A percentile compares a stretch with the other conserved stretches of the same genome.
Evolutionary conservation across 257 asterid species (phyloP).

Genomic region (Fraxinus americana): DNA sequence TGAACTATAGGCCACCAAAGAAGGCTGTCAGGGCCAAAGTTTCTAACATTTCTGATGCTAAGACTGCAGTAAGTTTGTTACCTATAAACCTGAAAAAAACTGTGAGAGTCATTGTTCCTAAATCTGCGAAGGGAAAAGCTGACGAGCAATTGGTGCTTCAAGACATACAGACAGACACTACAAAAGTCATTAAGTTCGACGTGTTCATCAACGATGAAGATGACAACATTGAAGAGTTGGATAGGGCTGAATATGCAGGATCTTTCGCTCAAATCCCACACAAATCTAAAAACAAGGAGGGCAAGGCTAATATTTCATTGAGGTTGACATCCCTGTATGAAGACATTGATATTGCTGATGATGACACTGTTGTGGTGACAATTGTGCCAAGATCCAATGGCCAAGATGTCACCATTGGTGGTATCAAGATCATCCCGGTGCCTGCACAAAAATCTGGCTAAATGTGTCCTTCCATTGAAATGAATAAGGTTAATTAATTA

Average conservation of each 20-base stretch:
- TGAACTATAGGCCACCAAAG: constrained; percentile 35
- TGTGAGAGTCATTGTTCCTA: constrained; percentile 31
- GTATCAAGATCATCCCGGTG: constrained; percentile 43
- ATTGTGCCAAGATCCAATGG: constrained; percentile 44
- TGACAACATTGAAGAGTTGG: constrained; percentile 33
- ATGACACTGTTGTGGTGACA: constrained; percentile 40
- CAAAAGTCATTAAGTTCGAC: constrained; percentile 45
- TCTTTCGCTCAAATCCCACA: constrained; percentile 59
- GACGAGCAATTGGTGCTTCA: constrained; percentile 44
- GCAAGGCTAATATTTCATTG: constrained; percentile 22
- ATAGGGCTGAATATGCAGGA: constrained; percentile 53
- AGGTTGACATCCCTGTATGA: constrained; percentile 38
- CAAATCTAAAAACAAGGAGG: constrained; percentile 27
- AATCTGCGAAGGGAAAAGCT: constrained; percentile 38
- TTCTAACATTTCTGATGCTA: constrained; percentile 16
- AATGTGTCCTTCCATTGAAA: not conserved
- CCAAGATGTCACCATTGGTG: constrained; percentile 41
- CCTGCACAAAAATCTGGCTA: not conserved
- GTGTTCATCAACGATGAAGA: constrained; percentile 59
- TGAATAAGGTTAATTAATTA: not conserved
- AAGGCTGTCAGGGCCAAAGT: constrained; percentile 27
- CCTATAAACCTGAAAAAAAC: constrained; percentile 37
- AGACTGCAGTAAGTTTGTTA: constrained; percentile 26
- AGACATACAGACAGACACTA: constrained; percentile 26
- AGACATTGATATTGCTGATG: constrained; percentile 39